Base-by-base conservation (phyloP, 1,284 basidiomycete genomes). In the Cryptococcus depauperatus region DNA sequence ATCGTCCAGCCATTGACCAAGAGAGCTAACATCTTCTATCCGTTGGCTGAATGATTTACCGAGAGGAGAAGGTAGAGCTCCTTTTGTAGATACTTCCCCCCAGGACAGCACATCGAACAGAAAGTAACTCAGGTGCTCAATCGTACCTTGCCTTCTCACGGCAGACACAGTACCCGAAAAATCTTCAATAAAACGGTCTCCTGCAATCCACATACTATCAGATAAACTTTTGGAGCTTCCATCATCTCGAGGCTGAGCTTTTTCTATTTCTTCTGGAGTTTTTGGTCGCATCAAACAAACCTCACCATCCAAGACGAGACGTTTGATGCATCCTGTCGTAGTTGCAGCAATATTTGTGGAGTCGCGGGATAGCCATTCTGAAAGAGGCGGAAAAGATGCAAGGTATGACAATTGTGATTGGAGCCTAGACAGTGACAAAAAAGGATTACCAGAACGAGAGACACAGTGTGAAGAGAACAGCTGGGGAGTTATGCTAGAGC, bases 241-340 rank as follows among this genome's bases (percentile, higher is more conserved):
- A 35, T 48, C 46, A 25, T 55, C 47, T 37, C 40, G 23, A 10
- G 45, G 42, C 32, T 11, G 19, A 18, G 26, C 41, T 25, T 30
- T 48, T 37, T 33, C 23, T 16, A 25, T 14, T 19, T 50, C 47
- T 21, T 42, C 43, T 9, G 14, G 34, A 11, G 35, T 37, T 19
- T 41, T 51, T 11, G 37, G 37, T 13, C 55, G 45, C 56, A 70
- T 57, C 8, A 62, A 58, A 42, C 67, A 69, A 6, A 67, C 55
- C 47, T 71, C 69, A 11, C 69, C 67, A 46, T 71, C 69, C 8
- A 71, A 48, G 2, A 71, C 62, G 7, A 71, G 50, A 3, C 67
- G 59, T 40, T 64, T 59, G n/a, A 58, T 41, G 2, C 35, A 40
- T 9, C 41, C 54, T 10, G 35, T 14, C 4, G 32, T 40, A 10